phyloP scores from a whole-genome alignment of 345 rosid species.

The Populus nigra region DNA sequence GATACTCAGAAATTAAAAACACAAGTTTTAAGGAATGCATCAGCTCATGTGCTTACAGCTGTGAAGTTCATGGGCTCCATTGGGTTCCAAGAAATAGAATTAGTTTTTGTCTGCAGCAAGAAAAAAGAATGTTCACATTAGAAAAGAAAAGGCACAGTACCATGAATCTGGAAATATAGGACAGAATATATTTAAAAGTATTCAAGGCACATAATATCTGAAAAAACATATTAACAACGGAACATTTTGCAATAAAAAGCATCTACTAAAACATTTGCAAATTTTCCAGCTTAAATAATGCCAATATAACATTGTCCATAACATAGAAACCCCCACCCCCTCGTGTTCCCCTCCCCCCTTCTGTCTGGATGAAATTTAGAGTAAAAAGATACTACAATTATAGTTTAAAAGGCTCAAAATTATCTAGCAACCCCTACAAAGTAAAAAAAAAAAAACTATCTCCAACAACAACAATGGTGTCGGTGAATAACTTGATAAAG shows the following conservation, averaged over 20 bases:
- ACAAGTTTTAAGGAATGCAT: background rate
- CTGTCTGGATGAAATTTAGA: too few species aligned
- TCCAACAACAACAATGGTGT: too few species aligned
- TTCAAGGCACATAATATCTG: background rate
- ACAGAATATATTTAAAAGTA: background rate
- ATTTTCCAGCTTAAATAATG: background rate
- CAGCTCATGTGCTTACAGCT: conserved; percentile 59
- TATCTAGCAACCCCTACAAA: too few species aligned
- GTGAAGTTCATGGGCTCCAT: conserved; percentile 99
- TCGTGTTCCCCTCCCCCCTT: too few species aligned
- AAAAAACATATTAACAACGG: background rate
- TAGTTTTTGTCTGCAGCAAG: conserved; percentile 71
- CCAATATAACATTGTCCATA: too few species aligned
- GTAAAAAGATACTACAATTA: too few species aligned
- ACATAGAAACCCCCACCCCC: too few species aligned
- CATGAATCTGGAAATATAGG: background rate
- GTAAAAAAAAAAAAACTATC: too few species aligned
- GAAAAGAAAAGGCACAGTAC: background rate
- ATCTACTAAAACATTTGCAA: background rate
- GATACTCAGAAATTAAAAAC: background rate
- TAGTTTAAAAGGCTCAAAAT: too few species aligned
- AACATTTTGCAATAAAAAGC: background rate
- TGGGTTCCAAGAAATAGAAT: conserved; percentile 95
- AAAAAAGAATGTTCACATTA: background rate
- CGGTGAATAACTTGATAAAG: background rate